Conservation (phyloP, 345 rosid species). For the Dimocarpus longan region DNA sequence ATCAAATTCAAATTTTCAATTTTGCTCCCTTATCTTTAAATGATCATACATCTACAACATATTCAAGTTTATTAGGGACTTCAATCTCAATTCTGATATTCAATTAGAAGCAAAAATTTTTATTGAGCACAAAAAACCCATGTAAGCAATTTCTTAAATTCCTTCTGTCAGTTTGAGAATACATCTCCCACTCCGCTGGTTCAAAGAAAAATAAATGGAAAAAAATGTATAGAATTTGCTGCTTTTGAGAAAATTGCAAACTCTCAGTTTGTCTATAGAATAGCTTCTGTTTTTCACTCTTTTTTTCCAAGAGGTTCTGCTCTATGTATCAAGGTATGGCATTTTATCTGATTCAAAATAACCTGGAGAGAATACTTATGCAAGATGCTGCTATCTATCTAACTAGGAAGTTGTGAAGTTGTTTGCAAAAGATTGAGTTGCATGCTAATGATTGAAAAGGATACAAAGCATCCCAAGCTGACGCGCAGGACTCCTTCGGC, state of each 20-base stretch:
- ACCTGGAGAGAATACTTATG: too few relatives aligned
- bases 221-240: too few relatives aligned
- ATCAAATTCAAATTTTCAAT: not conserved
- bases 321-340: too few relatives aligned
- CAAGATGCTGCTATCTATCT: not conserved
- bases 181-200: too few relatives aligned
- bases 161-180: too few relatives aligned
- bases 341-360: too few relatives aligned
- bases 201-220: too few relatives aligned
- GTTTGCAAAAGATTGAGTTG: not conserved
- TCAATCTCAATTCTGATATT: not conserved
- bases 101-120: not conserved
- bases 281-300: too few relatives aligned
- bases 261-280: too few relatives aligned
- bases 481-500: conserved; percentile 92
- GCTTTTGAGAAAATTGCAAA: too few relatives aligned
- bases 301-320: too few relatives aligned
- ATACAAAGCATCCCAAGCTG: conserved; percentile 97
- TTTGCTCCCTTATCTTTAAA: not conserved
- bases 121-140: too few relatives aligned
- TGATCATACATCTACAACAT: not conserved
- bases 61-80: not conserved
- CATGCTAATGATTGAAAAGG: conserved; percentile 40
- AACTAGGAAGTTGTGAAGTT: conserved; percentile 6
- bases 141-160: not conserved